A percentile compares a stretch with the other conserved stretches of the same genome.
These are phyloP conservation scores for Mycena latifolia DNA, from an alignment of 768 basidiomycete genomes.

Conservation along the genomic window DNA sequence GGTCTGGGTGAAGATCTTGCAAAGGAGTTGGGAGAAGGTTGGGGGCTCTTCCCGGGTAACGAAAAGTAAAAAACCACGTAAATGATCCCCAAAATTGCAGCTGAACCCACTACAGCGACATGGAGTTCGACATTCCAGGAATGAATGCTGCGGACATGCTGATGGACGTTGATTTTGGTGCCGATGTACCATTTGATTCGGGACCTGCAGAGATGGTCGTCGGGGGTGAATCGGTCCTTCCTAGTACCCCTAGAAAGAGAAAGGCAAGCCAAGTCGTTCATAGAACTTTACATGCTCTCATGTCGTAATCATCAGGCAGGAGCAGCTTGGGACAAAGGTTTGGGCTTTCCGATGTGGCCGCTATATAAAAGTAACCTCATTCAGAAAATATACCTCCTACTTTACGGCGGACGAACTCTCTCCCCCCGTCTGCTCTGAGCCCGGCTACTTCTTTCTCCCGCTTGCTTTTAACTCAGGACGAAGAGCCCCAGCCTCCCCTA, in stretches of 20 bases:
- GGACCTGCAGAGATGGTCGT: background rate
- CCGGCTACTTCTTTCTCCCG: constrained; percentile 55
- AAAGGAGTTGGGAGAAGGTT: constrained; percentile 78
- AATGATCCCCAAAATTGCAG: background rate
- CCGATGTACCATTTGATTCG: constrained; percentile 20
- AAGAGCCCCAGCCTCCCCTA: constrained; percentile 41
- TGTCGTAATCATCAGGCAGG: constrained; percentile 22
- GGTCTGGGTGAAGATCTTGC: constrained; percentile 82
- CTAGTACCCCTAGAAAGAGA: constrained; percentile 35
- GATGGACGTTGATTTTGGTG: constrained; percentile 46
- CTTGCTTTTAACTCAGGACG: constrained; percentile 56
- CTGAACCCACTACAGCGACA: constrained; percentile 16
- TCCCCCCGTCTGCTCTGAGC: constrained; percentile 35
- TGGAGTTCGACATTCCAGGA: constrained; percentile 28
- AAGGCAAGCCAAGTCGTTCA: constrained; percentile 26
- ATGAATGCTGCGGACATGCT: constrained; percentile 36
- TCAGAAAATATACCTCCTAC: constrained; percentile 37
- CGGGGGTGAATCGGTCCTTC: constrained; percentile 12
- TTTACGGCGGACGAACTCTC: constrained; percentile 17
- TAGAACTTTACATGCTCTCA: background rate
- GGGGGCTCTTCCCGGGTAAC: constrained; percentile 58
- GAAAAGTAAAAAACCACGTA: constrained; percentile 31
- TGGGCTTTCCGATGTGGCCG: background rate
- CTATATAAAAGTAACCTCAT: constrained; percentile 3
- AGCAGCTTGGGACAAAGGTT: constrained; percentile 30